phyloP scores from a whole-genome alignment of 352 stramenopile genomes.

The Phytophthora fragariae region DNA sequence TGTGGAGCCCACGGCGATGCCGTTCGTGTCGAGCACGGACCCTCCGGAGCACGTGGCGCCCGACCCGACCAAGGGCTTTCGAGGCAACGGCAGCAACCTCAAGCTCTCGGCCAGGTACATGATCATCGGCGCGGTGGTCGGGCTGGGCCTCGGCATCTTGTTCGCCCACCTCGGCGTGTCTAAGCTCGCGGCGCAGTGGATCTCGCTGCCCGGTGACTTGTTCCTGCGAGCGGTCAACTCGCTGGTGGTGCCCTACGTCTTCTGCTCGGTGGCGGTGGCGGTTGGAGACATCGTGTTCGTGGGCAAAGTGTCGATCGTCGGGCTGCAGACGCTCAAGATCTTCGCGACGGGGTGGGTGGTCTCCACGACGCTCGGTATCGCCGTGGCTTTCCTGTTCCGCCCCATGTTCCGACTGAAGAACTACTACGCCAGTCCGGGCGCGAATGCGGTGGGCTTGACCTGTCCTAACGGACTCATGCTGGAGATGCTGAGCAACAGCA shows the following conservation, averaged over 20 bases:
- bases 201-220: slow-evolving; percentile 76
- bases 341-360: slow-evolving; percentile 68
- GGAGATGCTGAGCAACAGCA: slow-evolving; percentile 36
- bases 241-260: slow-evolving; percentile 84
- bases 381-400: slow-evolving; percentile 63
- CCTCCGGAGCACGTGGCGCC: slow-evolving; percentile 19
- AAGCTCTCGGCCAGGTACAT: slow-evolving; percentile 64
- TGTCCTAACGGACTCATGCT: slow-evolving; percentile 58
- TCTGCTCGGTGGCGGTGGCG: slow-evolving; percentile 80
- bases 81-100: slow-evolving; percentile 53
- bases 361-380: slow-evolving; percentile 57
- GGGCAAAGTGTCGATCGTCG: slow-evolving; percentile 75
- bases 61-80: slow-evolving; percentile 39
- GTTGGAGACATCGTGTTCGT: slow-evolving; percentile 82
- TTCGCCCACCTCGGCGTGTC: slow-evolving; percentile 56
- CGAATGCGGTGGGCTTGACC: slow-evolving; percentile 56
- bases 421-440: slow-evolving; percentile 22
- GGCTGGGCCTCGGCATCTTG: slow-evolving; percentile 60
- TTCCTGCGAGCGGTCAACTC: slow-evolving; percentile 82
- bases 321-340: slow-evolving; percentile 68
- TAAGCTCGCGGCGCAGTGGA: slow-evolving; percentile 52
- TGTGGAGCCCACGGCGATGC: slow-evolving; percentile 40
- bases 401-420: slow-evolving; percentile 55
- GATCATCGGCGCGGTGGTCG: slow-evolving; percentile 57
- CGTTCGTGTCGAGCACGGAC: slow-evolving; percentile 46